Evolutionary conservation across 2,329 filamentous ascomycete species (phyloP).

Genomic region (Claviceps sp.): DNA sequence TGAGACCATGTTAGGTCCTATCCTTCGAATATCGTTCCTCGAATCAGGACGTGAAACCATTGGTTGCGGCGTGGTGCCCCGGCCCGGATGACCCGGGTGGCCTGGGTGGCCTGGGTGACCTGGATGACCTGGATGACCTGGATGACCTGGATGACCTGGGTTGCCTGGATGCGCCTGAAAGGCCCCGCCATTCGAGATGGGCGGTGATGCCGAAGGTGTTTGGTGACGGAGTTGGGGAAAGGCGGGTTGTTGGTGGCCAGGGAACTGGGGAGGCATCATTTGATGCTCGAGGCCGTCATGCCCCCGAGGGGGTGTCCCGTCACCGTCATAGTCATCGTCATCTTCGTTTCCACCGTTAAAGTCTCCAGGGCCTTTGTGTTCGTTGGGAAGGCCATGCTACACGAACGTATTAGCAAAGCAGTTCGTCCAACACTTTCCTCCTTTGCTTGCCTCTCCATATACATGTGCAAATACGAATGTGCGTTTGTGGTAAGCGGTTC

Average conservation of each 20-base stretch:
- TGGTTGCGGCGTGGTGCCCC: slow-evolving; percentile 73
- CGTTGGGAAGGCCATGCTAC: slow-evolving; percentile 83
- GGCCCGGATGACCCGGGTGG: too few relatives aligned
- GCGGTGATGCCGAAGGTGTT: slow-evolving; percentile 77
- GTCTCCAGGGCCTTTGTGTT: slow-evolving; percentile 90
- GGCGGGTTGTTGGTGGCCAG: slow-evolving; percentile 41
- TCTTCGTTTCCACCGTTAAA: slow-evolving; percentile 83
- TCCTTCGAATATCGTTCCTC: slow-evolving; percentile 62
- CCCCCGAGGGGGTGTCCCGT: slow-evolving; percentile 53
- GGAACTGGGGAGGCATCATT: slow-evolving; percentile 58
- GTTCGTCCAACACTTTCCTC: not conserved
- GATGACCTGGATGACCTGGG: slow-evolving; percentile 22
- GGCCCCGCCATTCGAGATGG: slow-evolving; percentile 63
- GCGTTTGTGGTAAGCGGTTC: too few relatives aligned
- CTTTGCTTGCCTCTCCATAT: too few relatives aligned
- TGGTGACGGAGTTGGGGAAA: slow-evolving; percentile 73
- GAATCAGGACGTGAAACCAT: slow-evolving; percentile 57
- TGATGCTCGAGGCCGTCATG: slow-evolving; percentile 45
- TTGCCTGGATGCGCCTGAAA: slow-evolving; percentile 41
- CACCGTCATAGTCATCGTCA: slow-evolving; percentile 61
- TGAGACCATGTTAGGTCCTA: slow-evolving; percentile 59
- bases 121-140: slow-evolving; percentile 20
- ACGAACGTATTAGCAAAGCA: not conserved
- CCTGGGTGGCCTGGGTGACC: slow-evolving; percentile 20
- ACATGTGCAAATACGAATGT: too few relatives aligned